Evolutionary conservation across 1,284 basidiomycete genomes (phyloP).

Genomic region (Ustilago nuda): DNA sequence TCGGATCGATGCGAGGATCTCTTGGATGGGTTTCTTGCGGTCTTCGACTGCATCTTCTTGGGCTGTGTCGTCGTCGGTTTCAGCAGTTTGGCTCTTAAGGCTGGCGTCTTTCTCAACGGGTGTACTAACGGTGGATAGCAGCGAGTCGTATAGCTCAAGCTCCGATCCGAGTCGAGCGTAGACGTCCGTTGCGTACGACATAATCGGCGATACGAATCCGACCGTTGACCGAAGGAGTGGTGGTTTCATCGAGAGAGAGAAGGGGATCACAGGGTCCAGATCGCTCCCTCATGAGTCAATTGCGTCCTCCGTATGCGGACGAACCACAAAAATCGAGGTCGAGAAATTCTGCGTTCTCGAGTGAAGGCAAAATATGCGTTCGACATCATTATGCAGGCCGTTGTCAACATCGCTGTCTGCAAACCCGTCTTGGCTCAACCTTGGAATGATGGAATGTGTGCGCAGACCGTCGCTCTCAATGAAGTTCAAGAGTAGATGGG

Average conservation of each 20-base stretch:
- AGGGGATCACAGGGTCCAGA: background rate
- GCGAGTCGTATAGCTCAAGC: constrained; percentile 50
- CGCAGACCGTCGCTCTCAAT: no score
- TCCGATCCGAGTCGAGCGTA: constrained; percentile 39
- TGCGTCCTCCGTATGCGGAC: constrained; percentile 1
- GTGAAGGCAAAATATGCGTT: constrained; percentile 3
- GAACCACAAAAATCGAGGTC: background rate
- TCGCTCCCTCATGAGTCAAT: background rate
- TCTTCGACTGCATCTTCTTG: constrained; percentile 17
- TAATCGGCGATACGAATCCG: constrained; percentile 2
- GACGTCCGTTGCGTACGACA: constrained; percentile 48
- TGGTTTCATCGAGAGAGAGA: background rate
- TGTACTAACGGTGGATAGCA: constrained; percentile 37
- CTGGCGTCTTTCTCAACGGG: constrained; percentile 17
- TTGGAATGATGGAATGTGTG: no score
- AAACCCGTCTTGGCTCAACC: no score
- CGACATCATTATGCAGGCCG: no score
- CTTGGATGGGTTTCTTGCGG: constrained; percentile 33
- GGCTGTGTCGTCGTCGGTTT: constrained; percentile 5
- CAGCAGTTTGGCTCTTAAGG: constrained; percentile 5
- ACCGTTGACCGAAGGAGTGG: background rate
- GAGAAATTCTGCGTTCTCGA: background rate
- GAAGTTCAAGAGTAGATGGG: background rate
- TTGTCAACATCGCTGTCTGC: no score
- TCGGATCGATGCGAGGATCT: constrained; percentile 30